Percentiles rank a stretch among this genome's conserved stretches.
Conservation (phyloP, 345 rosid genomes). For the Garcia nutans region DNA sequence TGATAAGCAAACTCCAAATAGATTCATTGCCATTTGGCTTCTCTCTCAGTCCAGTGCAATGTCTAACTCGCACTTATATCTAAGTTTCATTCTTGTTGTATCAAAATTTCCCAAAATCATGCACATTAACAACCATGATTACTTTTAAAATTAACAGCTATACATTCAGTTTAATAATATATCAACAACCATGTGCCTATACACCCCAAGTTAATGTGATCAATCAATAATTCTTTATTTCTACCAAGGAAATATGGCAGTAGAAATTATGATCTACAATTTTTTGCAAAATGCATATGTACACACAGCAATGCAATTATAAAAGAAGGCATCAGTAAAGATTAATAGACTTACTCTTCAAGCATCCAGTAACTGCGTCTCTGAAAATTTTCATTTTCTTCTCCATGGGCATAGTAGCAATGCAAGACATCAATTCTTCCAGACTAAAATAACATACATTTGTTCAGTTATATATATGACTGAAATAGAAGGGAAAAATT, state of each 20-base stretch:
- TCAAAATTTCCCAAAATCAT: background rate
- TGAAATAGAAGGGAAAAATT: background rate
- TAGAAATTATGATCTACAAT: background rate
- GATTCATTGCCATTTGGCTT: background rate
- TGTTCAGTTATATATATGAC: background rate
- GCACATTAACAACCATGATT: background rate
- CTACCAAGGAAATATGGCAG: background rate
- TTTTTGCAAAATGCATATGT: background rate
- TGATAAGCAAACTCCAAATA: background rate
- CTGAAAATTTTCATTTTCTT: constrained; percentile 81
- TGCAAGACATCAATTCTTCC: constrained; percentile 93
- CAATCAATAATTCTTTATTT: background rate
- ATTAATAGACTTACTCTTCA: constrained; percentile 75
- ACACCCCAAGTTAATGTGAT: background rate
- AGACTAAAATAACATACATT: constrained; percentile 44
- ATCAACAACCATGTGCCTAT: background rate
- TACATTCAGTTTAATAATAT: background rate
- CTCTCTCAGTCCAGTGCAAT: background rate
- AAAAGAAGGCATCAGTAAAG: constrained; percentile 15
- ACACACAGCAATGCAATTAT: background rate
- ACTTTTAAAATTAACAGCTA: background rate
- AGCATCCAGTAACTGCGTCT: constrained; percentile 99
- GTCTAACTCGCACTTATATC: background rate
- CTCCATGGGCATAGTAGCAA: constrained; percentile 97
- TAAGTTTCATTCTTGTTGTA: background rate